Base-by-base conservation (phyloP, 169 alveolate species). In the Plasmodium reichenowi region DNA sequence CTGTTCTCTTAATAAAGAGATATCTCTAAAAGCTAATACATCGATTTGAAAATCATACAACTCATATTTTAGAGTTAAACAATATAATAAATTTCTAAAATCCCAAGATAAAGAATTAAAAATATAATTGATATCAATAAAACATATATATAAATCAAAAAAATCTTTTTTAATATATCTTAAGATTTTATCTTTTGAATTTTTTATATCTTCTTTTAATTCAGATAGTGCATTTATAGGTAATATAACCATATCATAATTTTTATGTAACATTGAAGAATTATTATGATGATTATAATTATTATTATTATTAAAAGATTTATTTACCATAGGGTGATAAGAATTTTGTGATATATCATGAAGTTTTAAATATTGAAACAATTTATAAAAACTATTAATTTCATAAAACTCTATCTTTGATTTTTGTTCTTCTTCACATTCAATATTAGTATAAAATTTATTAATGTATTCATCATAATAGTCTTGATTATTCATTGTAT, bases 91-190 rank as follows among this genome's bases (percentile, higher is more conserved):
- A 45, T 86, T 86, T 72, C 92, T 43, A 32, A 72, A 71, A 48
- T 86, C 87, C 92, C 92, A 86, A 9, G 71, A 20, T 3, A 86
- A 32, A 5, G 87, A 43, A 12, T 72, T 70, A 29, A 20, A 22
- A n/a, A 22, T 10, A 66, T 13, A 29, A 60, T 86, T 86, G 10
- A 62, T 70, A 60, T 86, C 92, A 26, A 86, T 64, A 5, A 86
- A 10, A 73, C 92, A 86, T n/a, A 86, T 70, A 20, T 86, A 86
- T 32, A 86, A 22, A 63, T 70, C 74, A 66, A 86, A 86, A 3
- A 58, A 12, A 0, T 86, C 15, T 48, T 72, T 63, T 60, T 58
- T 86, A 22, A 86, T 52, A 62, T 71, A 47, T 38, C 62, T 72
- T 71, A 86, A 72, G 15, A 38, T 60, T 60, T 72, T 86, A 43